These are phyloP conservation scores for Vigna unguiculata DNA, from an alignment of 306 rosid genomes.

Conservation along the genomic window DNA sequence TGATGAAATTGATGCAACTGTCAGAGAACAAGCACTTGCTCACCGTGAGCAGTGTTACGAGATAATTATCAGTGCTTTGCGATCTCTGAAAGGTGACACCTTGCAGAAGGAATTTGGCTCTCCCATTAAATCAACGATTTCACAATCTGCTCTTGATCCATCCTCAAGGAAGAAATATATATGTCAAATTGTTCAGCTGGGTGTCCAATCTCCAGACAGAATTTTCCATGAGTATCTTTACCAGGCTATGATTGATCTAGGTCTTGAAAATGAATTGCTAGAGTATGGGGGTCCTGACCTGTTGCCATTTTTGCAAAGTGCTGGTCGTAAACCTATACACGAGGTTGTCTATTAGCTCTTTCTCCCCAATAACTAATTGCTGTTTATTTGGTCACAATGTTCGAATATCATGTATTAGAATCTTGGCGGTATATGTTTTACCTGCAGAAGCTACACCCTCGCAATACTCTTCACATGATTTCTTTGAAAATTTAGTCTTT, in stretches of 20 bases:
- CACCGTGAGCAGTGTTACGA: slow-evolving; percentile 90
- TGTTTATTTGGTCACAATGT: slow-evolving; percentile 35
- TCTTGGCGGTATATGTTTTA: slow-evolving; percentile 34
- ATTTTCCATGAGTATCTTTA: slow-evolving; percentile 88
- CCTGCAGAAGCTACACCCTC: slow-evolving; percentile 32
- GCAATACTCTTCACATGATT: background rate
- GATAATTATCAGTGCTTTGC: slow-evolving; percentile 82
- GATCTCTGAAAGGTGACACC: slow-evolving; percentile 76
- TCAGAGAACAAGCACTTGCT: slow-evolving; percentile 80
- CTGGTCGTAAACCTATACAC: slow-evolving; percentile 76
- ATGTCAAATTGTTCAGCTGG: slow-evolving; percentile 93
- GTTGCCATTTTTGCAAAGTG: slow-evolving; percentile 86
- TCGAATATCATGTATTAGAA: slow-evolving; percentile 14
- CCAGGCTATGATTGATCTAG: slow-evolving; percentile 92
- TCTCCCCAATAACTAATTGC: slow-evolving; percentile 33
- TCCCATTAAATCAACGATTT: slow-evolving; percentile 68
- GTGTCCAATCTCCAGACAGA: slow-evolving; percentile 92
- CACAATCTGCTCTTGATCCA: slow-evolving; percentile 73
- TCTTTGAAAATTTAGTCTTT: slow-evolving; percentile 19
- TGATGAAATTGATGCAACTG: slow-evolving; percentile 84
- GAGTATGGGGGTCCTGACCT: slow-evolving; percentile 98
- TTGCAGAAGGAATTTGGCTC: slow-evolving; percentile 82
- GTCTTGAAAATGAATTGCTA: slow-evolving; percentile 89
- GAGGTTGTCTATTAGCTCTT: slow-evolving; percentile 63
- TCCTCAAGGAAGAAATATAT: slow-evolving; percentile 79